phyloP scores from a whole-genome alignment of 192 early-diverging fungal species.

The Backusella sp. region DNA sequence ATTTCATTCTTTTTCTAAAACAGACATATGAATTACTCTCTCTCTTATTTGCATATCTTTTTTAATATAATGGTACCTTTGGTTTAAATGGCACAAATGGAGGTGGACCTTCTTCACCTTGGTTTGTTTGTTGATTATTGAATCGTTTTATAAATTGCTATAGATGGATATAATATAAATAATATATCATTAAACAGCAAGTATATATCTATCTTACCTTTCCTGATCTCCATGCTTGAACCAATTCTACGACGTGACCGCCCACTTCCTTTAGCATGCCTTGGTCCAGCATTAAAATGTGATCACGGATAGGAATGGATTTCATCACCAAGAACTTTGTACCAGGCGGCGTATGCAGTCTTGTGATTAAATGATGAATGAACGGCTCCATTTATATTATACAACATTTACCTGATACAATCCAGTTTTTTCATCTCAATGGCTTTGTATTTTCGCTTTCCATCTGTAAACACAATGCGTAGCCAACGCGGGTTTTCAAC shows the following conservation, averaged over 20 bases:
- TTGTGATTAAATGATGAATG: neutral
- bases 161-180: neutral
- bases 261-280: constrained; percentile 29
- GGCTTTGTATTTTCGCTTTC: constrained; percentile 34
- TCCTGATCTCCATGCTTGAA: constrained; percentile 35
- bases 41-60: neutral
- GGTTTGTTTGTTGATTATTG: neutral
- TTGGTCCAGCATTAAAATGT: constrained; percentile 27
- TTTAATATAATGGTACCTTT: too few relatives aligned
- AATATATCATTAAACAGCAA: neutral
- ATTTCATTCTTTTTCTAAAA: neutral
- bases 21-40: too few relatives aligned
- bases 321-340: constrained; percentile 30
- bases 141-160: constrained; percentile 29
- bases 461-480: constrained; percentile 32
- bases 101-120: constrained; percentile 24
- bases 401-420: neutral
- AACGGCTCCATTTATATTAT: too few relatives aligned
- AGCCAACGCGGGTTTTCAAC: constrained; percentile 26
- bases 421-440: constrained; percentile 35
- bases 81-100: constrained; percentile 35
- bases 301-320: constrained; percentile 27
- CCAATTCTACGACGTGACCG: constrained; percentile 34
- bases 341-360: constrained; percentile 32
- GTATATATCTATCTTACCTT: constrained; percentile 7